Base-by-base conservation (phyloP, 1,284 basidiomycete genomes). In the Melanopsichium pennsylvanicum region DNA sequence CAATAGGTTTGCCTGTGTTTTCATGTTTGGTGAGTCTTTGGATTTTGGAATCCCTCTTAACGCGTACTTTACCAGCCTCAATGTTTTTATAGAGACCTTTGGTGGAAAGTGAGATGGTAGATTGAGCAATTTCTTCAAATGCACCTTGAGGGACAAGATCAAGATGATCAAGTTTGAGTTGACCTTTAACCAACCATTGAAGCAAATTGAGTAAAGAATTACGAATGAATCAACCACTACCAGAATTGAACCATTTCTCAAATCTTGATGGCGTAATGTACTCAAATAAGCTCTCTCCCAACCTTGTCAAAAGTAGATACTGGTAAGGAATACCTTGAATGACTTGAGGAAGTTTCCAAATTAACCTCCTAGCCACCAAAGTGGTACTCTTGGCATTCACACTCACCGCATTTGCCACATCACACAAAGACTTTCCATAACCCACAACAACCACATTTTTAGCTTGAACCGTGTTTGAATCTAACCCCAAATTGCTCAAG, bases 381-480 rank as follows among this genome's bases (percentile, higher is more conserved):
- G 74, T 76, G 29, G 66, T 56, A 33, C 22, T 21, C 31, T 50
- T 46, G 9, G 74, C 64, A 1, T 32, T 48, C 6, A 37, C 59
- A 4, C 68, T 68, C 1, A 71, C 59, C 15, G 74, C 73, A 37
- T 75, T 70, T 31, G 74, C 71, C 4, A 68, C 48, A 40, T 76
- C 74, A 52, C 74, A 75, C 3, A 74, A 69, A 15, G 63, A 69
- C 49, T 75, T 76, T 8, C 74, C 74, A 37, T 76, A 76, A 2
- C 74, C 74, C 21, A 76, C 45, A 4, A 76, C 64, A 16, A 76
- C n/a, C 0, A 75, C 52, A 25, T 73, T 25, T 41, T 76, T 72
- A 21, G 40, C 69, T 33, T 62, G 29, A 26, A 67, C 54, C 25
- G 56, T 60, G 7, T 60, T 42, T 2, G 45, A 18, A 16, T 60